phyloP scores from a whole-genome alignment of 2,329 filamentous ascomycete genomes.

The Colletotrichum liaoningense region DNA sequence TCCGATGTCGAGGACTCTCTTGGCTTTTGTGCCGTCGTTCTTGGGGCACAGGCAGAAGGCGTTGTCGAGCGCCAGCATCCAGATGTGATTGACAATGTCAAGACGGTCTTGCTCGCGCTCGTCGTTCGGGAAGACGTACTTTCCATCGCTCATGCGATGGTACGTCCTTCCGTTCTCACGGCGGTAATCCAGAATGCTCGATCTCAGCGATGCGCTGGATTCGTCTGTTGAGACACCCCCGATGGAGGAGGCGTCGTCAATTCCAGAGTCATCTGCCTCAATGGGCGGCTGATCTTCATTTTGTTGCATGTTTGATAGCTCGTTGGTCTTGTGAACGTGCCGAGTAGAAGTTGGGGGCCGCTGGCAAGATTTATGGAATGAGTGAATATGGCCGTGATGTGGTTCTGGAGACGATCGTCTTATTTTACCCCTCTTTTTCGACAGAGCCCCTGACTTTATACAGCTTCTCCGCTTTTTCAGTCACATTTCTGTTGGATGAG shows the following conservation, averaged over 20 bases:
- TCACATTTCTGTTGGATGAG: background rate
- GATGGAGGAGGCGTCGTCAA: background rate
- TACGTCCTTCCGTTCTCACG: constrained; percentile 36
- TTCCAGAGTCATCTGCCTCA: background rate
- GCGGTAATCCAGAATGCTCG: constrained; percentile 27
- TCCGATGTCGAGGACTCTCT: constrained; percentile 36
- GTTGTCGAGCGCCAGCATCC: constrained; percentile 44
- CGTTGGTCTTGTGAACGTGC: background rate
- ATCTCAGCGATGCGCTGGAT: constrained; percentile 20
- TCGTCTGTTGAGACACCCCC: background rate
- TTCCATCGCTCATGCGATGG: constrained; percentile 40
- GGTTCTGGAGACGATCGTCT: background rate
- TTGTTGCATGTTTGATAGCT: background rate
- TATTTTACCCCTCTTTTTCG: background rate
- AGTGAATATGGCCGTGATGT: background rate
- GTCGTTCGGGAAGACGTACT: constrained; percentile 43
- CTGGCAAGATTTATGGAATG: no score
- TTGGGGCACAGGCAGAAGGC: constrained; percentile 44
- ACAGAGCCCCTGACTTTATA: background rate
- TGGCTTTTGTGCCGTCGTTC: constrained; percentile 28
- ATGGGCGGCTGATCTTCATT: background rate
- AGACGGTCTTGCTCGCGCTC: constrained; percentile 35
- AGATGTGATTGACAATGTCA: constrained; percentile 51
- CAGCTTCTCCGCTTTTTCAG: background rate
- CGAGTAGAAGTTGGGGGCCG: background rate